Evolutionary conservation across 306 rosid genomes (phyloP).

Genomic region (Cercis canadensis): DNA sequence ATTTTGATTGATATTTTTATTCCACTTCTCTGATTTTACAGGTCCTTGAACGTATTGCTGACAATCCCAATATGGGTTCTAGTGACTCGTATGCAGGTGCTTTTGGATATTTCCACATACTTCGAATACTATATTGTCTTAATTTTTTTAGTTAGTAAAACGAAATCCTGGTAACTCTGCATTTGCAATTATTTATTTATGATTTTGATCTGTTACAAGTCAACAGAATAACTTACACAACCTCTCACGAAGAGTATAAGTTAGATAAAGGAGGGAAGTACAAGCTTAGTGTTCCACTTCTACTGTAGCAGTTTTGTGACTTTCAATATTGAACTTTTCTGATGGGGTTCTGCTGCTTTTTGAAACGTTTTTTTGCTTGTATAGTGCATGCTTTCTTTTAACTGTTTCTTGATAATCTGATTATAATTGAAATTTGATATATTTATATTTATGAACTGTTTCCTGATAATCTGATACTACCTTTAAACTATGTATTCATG

Average conservation of each 20-base stretch:
- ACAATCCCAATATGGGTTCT: slow-evolving; percentile 90
- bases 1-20: slow-evolving; percentile 20
- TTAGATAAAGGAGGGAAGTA: background rate
- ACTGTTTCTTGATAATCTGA: too few relatives aligned
- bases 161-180: slow-evolving; percentile 23
- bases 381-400: background rate
- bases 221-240: background rate
- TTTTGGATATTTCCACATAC: slow-evolving; percentile 7
- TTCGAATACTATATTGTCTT: slow-evolving; percentile 5
- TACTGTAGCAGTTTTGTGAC: background rate
- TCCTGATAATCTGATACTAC: slow-evolving; percentile 6
- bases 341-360: background rate
- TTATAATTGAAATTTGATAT: too few relatives aligned
- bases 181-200: slow-evolving; percentile 7
- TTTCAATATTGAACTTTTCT: too few relatives aligned
- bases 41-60: slow-evolving; percentile 77
- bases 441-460: background rate
- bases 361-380: background rate
- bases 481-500: slow-evolving; percentile 4
- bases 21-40: slow-evolving; percentile 46
- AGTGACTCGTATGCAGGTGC: slow-evolving; percentile 95
- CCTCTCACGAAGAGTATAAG: background rate
- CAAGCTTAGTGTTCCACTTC: background rate
- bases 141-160: slow-evolving; percentile 17
- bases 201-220: background rate